Conservation (phyloP, 2,329 filamentous ascomycete species). For the Aspergillus persii region DNA sequence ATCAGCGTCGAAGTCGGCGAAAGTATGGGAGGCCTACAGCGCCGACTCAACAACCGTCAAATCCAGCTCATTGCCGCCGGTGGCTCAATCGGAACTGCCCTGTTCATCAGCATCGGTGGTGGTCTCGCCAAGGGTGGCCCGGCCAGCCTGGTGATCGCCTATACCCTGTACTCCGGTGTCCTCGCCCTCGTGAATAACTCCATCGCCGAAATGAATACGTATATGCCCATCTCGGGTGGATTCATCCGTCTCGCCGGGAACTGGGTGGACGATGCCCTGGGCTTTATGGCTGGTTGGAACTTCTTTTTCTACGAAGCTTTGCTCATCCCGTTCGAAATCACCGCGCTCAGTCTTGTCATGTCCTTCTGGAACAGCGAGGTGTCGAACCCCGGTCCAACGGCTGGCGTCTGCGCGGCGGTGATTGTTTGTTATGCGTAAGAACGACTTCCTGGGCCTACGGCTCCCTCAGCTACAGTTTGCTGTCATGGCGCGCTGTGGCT, state of each 20-base stretch:
- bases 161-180: constrained; percentile 29
- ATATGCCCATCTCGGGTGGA: constrained; percentile 41
- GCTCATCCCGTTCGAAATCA: constrained; percentile 43
- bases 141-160: constrained; percentile 38
- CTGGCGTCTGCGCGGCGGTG: constrained; percentile 26
- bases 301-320: constrained; percentile 48
- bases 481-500: background rate
- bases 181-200: constrained; percentile 40
- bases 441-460: constrained; percentile 1
- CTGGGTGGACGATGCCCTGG: constrained; percentile 48
- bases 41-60: constrained; percentile 16
- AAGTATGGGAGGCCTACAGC: constrained; percentile 8
- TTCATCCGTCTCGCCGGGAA: constrained; percentile 43
- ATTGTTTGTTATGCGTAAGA: constrained; percentile 28
- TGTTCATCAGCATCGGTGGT: constrained; percentile 40
- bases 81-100: constrained; percentile 39
- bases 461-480: background rate
- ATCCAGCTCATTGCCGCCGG: constrained; percentile 38
- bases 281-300: constrained; percentile 48
- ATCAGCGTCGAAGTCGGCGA: background rate
- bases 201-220: constrained; percentile 47
- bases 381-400: constrained; percentile 28
- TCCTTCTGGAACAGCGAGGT: constrained; percentile 41
- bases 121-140: constrained; percentile 40
- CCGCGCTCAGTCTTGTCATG: constrained; percentile 41